Percentiles rank a stretch among this genome's conserved stretches.
Evolutionary conservation across 2,329 filamentous ascomycete genomes (phyloP).

Genomic region (Aspergillus nomiae): DNA sequence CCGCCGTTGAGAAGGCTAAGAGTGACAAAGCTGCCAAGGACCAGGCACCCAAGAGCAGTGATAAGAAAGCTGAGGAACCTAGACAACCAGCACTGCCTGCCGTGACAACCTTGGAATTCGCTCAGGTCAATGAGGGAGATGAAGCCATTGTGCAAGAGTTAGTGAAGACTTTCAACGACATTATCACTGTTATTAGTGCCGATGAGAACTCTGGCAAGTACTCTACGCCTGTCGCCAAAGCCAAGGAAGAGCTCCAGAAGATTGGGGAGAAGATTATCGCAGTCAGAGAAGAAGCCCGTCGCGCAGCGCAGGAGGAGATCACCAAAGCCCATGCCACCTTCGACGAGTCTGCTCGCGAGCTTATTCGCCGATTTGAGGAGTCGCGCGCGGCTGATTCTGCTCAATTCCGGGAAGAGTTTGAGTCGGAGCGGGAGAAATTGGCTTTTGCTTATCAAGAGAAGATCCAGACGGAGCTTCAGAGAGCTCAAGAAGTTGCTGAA

Average conservation of each 20-base stretch:
- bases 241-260: conserved; percentile 77
- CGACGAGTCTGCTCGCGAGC: conserved; percentile 80
- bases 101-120: conserved; percentile 72
- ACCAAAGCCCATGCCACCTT: conserved; percentile 73
- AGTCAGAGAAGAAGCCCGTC: conserved; percentile 69
- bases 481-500: conserved; percentile 77
- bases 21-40: conserved; percentile 30
- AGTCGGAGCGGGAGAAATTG: conserved; percentile 79
- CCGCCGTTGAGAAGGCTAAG: conserved; percentile 34
- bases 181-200: conserved; percentile 90
- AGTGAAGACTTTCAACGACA: conserved; percentile 92
- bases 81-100: conserved; percentile 48
- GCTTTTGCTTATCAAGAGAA: conserved; percentile 77
- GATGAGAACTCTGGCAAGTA: conserved; percentile 79
- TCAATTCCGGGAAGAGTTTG: conserved; percentile 85
- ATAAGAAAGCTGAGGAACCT: conserved; percentile 35
- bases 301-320: conserved; percentile 74
- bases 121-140: conserved; percentile 72
- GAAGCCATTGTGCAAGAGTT: conserved; percentile 91
- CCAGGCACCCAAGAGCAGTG: conserved; percentile 29
- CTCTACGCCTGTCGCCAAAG: conserved; percentile 75
- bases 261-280: conserved; percentile 76
- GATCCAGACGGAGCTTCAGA: conserved; percentile 75
- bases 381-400: conserved; percentile 80
- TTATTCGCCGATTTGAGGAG: conserved; percentile 84